phyloP scores from a whole-genome alignment of 768 basidiomycete species.

The Trametes elegans region DNA sequence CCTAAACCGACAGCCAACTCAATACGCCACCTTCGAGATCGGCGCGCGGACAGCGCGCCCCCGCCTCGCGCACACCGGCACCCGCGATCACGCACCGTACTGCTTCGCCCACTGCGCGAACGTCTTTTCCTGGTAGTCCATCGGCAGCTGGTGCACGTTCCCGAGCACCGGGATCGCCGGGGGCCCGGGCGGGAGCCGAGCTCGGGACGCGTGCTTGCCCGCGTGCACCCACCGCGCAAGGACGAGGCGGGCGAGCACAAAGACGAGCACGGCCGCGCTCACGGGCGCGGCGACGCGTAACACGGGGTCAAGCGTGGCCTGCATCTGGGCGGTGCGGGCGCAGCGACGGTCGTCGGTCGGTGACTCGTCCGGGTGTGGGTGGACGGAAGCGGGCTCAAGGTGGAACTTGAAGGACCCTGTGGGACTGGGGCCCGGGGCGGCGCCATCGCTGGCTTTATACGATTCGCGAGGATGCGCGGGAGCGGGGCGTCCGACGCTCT shows the following conservation, averaged over 20 bases:
- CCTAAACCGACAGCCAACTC: slow-evolving; percentile 26
- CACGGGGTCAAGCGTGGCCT: not conserved
- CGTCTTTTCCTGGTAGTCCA: slow-evolving; percentile 23
- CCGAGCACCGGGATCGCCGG: slow-evolving; percentile 30
- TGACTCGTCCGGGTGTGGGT: too few species aligned
- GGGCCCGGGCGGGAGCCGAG: slow-evolving; percentile 31
- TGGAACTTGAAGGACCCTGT: not conserved
- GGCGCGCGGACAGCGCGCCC: not conserved
- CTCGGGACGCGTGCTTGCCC: slow-evolving; percentile 1
- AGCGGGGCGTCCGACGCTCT: slow-evolving; percentile 2
- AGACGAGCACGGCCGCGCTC: slow-evolving; percentile 14
- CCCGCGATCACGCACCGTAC: slow-evolving; percentile 25
- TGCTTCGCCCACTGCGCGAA: slow-evolving; percentile 29
- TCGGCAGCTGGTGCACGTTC: slow-evolving; percentile 30
- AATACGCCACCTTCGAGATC: slow-evolving; percentile 5
- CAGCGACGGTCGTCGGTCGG: too few species aligned
- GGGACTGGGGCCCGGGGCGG: not conserved
- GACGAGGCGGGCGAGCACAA: slow-evolving; percentile 16
- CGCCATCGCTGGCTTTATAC: slow-evolving; percentile 11
- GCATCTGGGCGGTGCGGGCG: not conserved
- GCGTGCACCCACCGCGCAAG: not conserved
- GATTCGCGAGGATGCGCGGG: not conserved
- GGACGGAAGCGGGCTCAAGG: too few species aligned
- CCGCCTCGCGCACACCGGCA: not conserved
- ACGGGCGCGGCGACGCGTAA: slow-evolving; percentile 8